A percentile compares a stretch with the other conserved stretches of the same genome.
These are phyloP conservation scores for Davidsoniella neocaledoniae DNA, from an alignment of 2,329 filamentous ascomycete species.

Conservation along the genomic window DNA sequence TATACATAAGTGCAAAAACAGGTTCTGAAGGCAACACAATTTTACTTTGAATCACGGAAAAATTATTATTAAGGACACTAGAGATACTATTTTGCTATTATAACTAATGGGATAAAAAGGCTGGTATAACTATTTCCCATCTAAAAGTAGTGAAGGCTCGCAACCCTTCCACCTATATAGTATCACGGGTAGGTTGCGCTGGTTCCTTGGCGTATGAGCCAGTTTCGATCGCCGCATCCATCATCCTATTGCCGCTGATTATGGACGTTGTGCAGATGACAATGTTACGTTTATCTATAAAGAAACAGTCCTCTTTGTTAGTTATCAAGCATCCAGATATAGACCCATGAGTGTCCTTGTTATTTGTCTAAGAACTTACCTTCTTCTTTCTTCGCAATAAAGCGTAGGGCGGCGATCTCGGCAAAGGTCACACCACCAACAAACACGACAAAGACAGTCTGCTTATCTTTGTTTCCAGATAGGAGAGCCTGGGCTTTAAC, in stretches of 20 bases:
- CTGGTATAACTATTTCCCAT: no score
- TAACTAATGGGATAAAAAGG: no score
- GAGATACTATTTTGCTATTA: no score
- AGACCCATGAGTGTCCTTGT: background rate
- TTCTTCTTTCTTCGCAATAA: conserved; percentile 72
- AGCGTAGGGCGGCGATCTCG: conserved; percentile 84
- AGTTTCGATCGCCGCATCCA: conserved; percentile 69
- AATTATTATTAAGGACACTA: no score
- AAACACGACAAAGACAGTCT: conserved; percentile 92
- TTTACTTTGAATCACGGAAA: no score
- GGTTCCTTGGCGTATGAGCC: conserved; percentile 34
- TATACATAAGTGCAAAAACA: no score
- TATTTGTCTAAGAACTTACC: conserved; percentile 24
- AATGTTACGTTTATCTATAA: conserved; percentile 55
- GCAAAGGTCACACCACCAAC: conserved; percentile 93
- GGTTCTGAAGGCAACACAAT: no score
- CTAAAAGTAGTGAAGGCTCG: no score
- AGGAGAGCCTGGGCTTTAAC: conserved; percentile 72
- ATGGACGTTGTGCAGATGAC: conserved; percentile 88
- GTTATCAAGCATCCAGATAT: conserved; percentile 1
- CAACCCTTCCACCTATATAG: no score
- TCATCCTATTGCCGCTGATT: conserved; percentile 75
- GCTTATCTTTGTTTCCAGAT: conserved; percentile 55
- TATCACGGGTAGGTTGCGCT: no score
- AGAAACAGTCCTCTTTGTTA: background rate